Percentiles rank a stretch among this genome's conserved stretches.
Conservation (phyloP, 331 rosid genomes). For the Quercus phellos region DNA sequence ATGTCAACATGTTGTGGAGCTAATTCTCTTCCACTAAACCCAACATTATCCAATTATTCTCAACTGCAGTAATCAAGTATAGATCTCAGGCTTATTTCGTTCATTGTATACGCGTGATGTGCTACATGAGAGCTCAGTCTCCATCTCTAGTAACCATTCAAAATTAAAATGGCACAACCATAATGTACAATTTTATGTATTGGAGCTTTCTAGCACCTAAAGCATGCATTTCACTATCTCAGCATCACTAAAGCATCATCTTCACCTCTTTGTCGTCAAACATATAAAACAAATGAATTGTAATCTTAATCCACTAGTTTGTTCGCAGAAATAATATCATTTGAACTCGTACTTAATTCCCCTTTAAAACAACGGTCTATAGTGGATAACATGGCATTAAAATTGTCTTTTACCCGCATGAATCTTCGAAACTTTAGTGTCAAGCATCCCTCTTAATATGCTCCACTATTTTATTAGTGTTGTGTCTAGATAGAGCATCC, state of each 20-base stretch:
- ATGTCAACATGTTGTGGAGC: too few relatives aligned
- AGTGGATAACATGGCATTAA: neutral
- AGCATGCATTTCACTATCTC: neutral
- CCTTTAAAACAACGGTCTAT: neutral
- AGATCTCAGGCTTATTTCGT: too few relatives aligned
- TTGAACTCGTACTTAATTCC: too few relatives aligned
- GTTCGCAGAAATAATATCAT: neutral
- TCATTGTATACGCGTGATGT: neutral
- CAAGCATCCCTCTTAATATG: slow-evolving; percentile 15
- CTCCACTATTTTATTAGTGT: slow-evolving; percentile 18
- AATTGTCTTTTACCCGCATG: slow-evolving; percentile 29
- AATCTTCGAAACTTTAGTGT: slow-evolving; percentile 15
- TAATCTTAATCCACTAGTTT: neutral
- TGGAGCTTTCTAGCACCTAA: slow-evolving; percentile 19
- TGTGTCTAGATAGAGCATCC: slow-evolving; percentile 11
- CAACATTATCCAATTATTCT: neutral
- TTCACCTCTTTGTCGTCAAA: neutral
- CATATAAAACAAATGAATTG: too few relatives aligned
- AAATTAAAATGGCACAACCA: slow-evolving; percentile 23
- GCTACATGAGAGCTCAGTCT: slow-evolving; percentile 2
- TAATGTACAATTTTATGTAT: slow-evolving; percentile 11
- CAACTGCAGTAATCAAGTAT: neutral
- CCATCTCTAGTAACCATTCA: neutral
- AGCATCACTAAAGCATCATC: slow-evolving; percentile 11
- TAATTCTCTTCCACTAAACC: neutral